Evolutionary conservation across 345 rosid species (phyloP).

Genomic region (Eucalyptus sideroxylon): DNA sequence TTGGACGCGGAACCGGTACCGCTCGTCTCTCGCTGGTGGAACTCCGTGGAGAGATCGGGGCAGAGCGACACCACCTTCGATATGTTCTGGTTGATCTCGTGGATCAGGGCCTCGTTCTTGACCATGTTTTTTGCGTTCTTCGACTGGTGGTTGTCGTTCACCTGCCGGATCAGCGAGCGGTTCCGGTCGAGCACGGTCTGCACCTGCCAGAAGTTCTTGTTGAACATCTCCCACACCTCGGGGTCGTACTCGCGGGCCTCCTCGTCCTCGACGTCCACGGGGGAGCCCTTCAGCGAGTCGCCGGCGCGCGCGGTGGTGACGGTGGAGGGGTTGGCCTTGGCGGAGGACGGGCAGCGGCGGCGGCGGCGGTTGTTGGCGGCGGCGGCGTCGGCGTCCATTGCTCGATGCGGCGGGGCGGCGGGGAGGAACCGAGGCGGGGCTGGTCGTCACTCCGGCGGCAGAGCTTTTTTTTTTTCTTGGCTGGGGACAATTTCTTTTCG

Average conservation of each 20-base stretch:
- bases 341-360: background rate
- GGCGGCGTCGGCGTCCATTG: background rate
- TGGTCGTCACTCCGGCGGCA: background rate
- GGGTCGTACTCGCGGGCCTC: slow-evolving; percentile 22
- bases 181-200: slow-evolving; percentile 81
- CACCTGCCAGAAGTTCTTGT: slow-evolving; percentile 45
- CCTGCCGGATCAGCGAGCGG: slow-evolving; percentile 68
- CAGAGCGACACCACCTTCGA: slow-evolving; percentile 69
- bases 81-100: slow-evolving; percentile 77
- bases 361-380: background rate
- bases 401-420: background rate
- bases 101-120: slow-evolving; percentile 81
- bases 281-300: background rate
- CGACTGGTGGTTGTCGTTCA: slow-evolving; percentile 85
- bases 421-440: background rate
- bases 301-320: background rate
- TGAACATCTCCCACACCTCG: slow-evolving; percentile 45
- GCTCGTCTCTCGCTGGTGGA: slow-evolving; percentile 13
- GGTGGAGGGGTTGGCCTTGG: slow-evolving; percentile 2
- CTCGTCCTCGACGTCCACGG: background rate
- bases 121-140: slow-evolving; percentile 69
- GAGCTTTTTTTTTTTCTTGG: no score
- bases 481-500: no score
- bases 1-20: slow-evolving; percentile 1
- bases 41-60: slow-evolving; percentile 46